A percentile compares a stretch with the other conserved stretches of the same genome.
Evolutionary conservation across 148 eudicot species (phyloP).

Genomic region (Rhododendron ovatum): DNA sequence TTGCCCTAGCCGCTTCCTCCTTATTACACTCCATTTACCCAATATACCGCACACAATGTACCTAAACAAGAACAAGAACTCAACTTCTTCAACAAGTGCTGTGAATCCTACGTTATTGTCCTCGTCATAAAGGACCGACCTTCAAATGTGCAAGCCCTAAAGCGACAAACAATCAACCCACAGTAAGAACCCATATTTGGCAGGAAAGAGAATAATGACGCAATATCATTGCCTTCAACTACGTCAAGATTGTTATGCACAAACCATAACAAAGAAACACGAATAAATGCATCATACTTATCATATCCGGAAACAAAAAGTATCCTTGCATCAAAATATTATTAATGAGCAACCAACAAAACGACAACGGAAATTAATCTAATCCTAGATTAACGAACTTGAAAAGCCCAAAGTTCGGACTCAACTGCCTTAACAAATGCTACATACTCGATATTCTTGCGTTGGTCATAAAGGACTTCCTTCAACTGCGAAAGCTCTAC

Average conservation of each 20-base stretch:
- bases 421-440: background rate
- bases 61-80: background rate
- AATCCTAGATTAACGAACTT: background rate
- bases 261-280: background rate
- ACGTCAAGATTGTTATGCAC: background rate
- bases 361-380: background rate
- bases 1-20: slow-evolving; percentile 40
- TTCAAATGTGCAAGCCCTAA: background rate
- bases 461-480: background rate
- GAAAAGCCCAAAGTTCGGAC: background rate
- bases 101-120: background rate
- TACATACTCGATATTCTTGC: background rate
- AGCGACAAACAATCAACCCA: background rate
- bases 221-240: background rate
- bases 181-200: background rate
- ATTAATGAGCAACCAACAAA: background rate
- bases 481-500: background rate
- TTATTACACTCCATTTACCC: slow-evolving; percentile 39
- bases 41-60: background rate
- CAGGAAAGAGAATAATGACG: background rate
- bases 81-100: background rate
- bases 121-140: background rate
- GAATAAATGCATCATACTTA: background rate
- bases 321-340: background rate
- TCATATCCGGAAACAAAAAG: too few relatives aligned